Percentiles rank a stretch among this genome's conserved stretches.
Evolutionary conservation across 768 basidiomycete species (phyloP).

Genomic region (Rhizopogon vulgaris): DNA sequence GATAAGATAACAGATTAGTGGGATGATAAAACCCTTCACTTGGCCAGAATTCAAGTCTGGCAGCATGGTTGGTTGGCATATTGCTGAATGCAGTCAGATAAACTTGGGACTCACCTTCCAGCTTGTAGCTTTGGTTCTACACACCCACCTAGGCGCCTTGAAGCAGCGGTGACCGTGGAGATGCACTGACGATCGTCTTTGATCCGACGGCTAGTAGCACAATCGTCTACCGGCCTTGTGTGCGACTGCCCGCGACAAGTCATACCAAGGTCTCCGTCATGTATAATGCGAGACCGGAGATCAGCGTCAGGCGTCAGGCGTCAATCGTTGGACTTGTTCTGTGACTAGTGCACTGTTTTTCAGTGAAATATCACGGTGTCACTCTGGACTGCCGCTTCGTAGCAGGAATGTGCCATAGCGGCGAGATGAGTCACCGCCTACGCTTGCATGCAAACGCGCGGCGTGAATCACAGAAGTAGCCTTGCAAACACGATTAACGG

Average conservation of each 20-base stretch:
- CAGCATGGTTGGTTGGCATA: background rate
- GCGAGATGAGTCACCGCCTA: slow-evolving; percentile 1
- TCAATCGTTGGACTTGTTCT: too few species aligned
- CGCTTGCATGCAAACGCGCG: slow-evolving; percentile 1
- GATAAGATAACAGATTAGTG: too few species aligned
- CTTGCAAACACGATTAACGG: background rate
- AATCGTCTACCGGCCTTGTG: too few species aligned
- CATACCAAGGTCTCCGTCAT: too few species aligned
- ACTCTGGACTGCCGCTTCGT: background rate
- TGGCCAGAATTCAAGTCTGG: background rate
- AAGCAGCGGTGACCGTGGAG: too few species aligned
- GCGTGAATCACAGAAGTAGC: background rate
- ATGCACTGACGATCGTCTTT: too few species aligned
- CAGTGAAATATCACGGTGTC: background rate
- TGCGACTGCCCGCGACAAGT: too few species aligned
- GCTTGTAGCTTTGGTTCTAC: background rate
- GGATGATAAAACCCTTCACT: background rate
- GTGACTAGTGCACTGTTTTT: too few species aligned
- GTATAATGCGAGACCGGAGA: too few species aligned
- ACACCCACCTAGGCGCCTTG: background rate
- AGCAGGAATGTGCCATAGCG: background rate
- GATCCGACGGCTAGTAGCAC: too few species aligned
- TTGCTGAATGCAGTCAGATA: background rate
- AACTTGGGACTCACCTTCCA: too few species aligned
- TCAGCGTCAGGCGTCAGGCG: background rate